A percentile compares a stretch with the other conserved stretches of the same genome.
These are phyloP conservation scores for Dendrobium nobile DNA, from an alignment of 106 monocot species.

Conservation along the genomic window DNA sequence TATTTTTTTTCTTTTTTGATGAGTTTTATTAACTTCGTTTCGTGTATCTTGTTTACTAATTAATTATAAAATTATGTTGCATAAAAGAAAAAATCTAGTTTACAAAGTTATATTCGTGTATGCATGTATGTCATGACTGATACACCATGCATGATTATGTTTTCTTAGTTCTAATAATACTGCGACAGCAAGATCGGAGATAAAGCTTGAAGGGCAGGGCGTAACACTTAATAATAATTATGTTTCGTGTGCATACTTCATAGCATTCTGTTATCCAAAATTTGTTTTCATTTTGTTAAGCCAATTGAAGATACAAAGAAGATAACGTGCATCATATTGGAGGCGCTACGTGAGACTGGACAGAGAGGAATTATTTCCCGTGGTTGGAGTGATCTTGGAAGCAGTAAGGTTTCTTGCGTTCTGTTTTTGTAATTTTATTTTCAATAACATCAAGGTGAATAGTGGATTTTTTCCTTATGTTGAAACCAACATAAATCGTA, in stretches of 20 bases:
- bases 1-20: not conserved
- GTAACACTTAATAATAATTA: not conserved
- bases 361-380: conserved; percentile 86
- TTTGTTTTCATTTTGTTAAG: conserved; percentile 29
- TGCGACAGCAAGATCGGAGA: not conserved
- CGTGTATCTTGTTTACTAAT: not conserved
- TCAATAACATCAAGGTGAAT: not conserved
- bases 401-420: conserved; percentile 31
- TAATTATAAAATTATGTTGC: too few relatives aligned
- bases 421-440: not conserved
- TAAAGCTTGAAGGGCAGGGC: not conserved
- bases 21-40: not conserved
- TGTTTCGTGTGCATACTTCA: not conserved
- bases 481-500: not conserved
- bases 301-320: conserved; percentile 75
- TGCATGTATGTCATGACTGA: not conserved
- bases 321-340: conserved; percentile 55
- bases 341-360: conserved; percentile 74
- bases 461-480: not conserved
- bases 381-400: conserved; percentile 91
- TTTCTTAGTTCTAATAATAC: not conserved
- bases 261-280: not conserved
- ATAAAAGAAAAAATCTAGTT: too few relatives aligned
- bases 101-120: not conserved
- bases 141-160: not conserved